Conservation (phyloP, 768 basidiomycete genomes). For the Podaxis sp. region DNA sequence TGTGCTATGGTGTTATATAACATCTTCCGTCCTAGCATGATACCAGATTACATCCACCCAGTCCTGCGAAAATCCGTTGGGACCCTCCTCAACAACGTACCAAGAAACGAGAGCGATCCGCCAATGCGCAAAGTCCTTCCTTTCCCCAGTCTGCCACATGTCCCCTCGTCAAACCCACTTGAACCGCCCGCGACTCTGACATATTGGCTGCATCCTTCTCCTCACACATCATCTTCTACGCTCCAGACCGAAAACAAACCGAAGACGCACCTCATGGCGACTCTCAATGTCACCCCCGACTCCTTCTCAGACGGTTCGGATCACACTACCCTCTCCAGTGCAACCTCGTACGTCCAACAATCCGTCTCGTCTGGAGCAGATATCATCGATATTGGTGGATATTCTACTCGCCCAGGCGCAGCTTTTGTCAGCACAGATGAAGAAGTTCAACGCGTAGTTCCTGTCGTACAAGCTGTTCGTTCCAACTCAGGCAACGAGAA, state of each 20-base stretch:
- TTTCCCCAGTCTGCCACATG: constrained; percentile 54
- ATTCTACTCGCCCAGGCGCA: constrained; percentile 86
- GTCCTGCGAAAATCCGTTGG: constrained; percentile 40
- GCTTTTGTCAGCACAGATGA: constrained; percentile 60
- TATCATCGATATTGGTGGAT: constrained; percentile 91
- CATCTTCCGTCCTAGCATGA: constrained; percentile 50
- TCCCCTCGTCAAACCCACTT: constrained; percentile 20
- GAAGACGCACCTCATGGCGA: constrained; percentile 81
- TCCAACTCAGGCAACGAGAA: not conserved
- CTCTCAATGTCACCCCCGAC: constrained; percentile 90
- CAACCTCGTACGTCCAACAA: constrained; percentile 45
- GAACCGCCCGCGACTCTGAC: constrained; percentile 44
- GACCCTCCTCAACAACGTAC: constrained; percentile 38
- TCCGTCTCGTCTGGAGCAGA: constrained; percentile 57
- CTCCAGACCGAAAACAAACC: constrained; percentile 9
- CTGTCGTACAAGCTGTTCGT: constrained; percentile 61
- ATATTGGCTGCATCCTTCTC: constrained; percentile 43
- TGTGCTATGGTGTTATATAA: not conserved
- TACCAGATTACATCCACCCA: constrained; percentile 73
- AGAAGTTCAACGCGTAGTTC: constrained; percentile 69
- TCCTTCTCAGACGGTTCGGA: constrained; percentile 89
- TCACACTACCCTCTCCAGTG: constrained; percentile 47
- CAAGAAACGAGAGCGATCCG: constrained; percentile 25
- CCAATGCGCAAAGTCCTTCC: constrained; percentile 73
- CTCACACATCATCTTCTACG: not conserved